Evolutionary conservation across 2,329 filamentous ascomycete species (phyloP).

Genomic region (Neoarthrinium moseri): DNA sequence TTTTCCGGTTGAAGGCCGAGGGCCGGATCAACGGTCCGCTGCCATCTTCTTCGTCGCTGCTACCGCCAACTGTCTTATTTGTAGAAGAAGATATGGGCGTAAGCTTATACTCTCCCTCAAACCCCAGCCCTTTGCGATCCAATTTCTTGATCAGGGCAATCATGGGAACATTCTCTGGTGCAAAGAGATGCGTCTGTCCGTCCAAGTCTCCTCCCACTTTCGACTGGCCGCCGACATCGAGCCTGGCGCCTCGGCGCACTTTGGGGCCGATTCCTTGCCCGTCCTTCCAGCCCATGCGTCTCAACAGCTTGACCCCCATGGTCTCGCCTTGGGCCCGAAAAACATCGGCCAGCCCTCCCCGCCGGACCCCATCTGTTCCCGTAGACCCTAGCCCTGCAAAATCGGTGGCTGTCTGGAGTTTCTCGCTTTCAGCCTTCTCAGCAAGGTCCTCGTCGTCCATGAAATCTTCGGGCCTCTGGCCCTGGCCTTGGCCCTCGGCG

Average conservation of each 20-base stretch:
- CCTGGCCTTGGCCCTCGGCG: constrained; percentile 30
- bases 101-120: constrained; percentile 57
- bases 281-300: constrained; percentile 93
- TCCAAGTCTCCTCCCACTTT: constrained; percentile 32
- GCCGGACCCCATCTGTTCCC: constrained; percentile 48
- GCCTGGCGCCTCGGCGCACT: constrained; percentile 69
- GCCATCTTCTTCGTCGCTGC: constrained; percentile 45
- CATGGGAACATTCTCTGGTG: constrained; percentile 75
- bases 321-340: constrained; percentile 75
- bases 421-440: constrained; percentile 76
- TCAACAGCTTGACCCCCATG: constrained; percentile 81
- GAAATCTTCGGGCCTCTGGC: constrained; percentile 80
- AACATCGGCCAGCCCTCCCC: constrained; percentile 62
- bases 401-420: constrained; percentile 68
- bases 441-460: constrained; percentile 98
- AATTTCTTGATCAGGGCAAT: constrained; percentile 64
- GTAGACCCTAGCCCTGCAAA: constrained; percentile 77
- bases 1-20: constrained; percentile 41
- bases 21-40: constrained; percentile 31
- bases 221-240: constrained; percentile 48
- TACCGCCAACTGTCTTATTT: constrained; percentile 26
- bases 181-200: constrained; percentile 69
- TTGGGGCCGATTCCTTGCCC: constrained; percentile 92
- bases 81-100: constrained; percentile 28
- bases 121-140: constrained; percentile 71